phyloP scores from a whole-genome alignment of 2,329 filamentous ascomycete species.

The Curvularia lunata region DNA sequence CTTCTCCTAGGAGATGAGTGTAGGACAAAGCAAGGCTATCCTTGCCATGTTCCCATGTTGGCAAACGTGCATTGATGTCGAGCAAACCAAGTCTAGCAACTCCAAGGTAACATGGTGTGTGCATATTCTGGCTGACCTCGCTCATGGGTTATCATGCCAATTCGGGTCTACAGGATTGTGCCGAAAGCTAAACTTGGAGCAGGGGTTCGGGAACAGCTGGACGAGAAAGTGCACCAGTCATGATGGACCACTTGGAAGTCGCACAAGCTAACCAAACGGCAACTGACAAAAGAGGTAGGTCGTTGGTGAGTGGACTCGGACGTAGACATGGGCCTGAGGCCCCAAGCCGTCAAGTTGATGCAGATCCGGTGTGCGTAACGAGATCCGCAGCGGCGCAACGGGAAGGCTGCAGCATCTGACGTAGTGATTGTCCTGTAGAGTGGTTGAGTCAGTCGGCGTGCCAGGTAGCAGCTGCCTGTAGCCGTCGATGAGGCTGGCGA shows the following conservation, averaged over 20 bases:
- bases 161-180: not conserved
- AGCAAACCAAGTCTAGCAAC: slow-evolving; percentile 21
- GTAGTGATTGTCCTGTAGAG: slow-evolving; percentile 4
- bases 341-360: slow-evolving; percentile 1
- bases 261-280: not conserved
- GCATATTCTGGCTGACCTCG: slow-evolving; percentile 3
- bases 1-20: slow-evolving; percentile 20
- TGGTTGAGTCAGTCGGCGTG: slow-evolving; percentile 1
- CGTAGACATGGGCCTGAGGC: not conserved
- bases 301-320: not conserved
- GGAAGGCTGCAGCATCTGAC: slow-evolving; percentile 16
- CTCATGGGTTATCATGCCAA: not conserved
- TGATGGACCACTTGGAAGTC: not conserved
- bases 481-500: slow-evolving; percentile 20
- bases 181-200: not conserved
- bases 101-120: slow-evolving; percentile 12
- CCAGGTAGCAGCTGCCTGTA: slow-evolving; percentile 21
- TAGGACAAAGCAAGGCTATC: slow-evolving; percentile 14
- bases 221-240: not conserved
- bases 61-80: slow-evolving; percentile 1
- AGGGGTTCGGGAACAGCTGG: not conserved
- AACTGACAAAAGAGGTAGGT: not conserved
- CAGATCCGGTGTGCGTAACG: slow-evolving; percentile 22
- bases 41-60: slow-evolving; percentile 3
- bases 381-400: slow-evolving; percentile 16